Evolutionary conservation across 2,329 filamentous ascomycete species (phyloP).

Genomic region (Ambrosiella beaveri): DNA sequence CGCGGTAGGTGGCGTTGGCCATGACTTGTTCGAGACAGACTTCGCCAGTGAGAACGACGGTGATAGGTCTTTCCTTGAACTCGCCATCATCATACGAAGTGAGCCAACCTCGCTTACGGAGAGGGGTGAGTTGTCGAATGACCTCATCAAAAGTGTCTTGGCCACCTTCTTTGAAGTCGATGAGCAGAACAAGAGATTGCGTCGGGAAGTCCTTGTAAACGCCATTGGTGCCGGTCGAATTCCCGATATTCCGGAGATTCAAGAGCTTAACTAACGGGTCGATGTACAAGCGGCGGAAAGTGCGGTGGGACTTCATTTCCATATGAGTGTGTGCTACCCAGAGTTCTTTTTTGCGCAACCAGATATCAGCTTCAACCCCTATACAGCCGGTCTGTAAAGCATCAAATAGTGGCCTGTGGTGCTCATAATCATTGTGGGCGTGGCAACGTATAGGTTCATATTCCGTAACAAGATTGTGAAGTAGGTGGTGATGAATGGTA

Average conservation of each 20-base stretch:
- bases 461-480: constrained; percentile 17
- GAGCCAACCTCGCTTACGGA: constrained; percentile 41
- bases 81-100: constrained; percentile 32
- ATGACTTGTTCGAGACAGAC: constrained; percentile 39
- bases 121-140: constrained; percentile 33
- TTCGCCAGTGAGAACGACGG: constrained; percentile 51
- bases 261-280: constrained; percentile 45
- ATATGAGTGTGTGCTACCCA: constrained; percentile 39
- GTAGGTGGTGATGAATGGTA: background rate
- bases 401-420: constrained; percentile 42
- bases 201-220: constrained; percentile 36
- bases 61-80: constrained; percentile 39
- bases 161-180: constrained; percentile 51
- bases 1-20: constrained; percentile 35
- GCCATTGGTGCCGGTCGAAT: constrained; percentile 26
- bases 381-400: constrained; percentile 43
- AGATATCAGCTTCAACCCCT: constrained; percentile 53
- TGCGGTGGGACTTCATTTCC: constrained; percentile 28
- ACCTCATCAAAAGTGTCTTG: constrained; percentile 30
- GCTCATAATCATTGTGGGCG: constrained; percentile 58
- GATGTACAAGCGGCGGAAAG: constrained; percentile 45
- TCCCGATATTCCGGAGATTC: constrained; percentile 27
- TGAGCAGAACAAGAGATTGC: constrained; percentile 42
- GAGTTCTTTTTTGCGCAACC: constrained; percentile 36
- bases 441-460: constrained; percentile 38